Evolutionary conservation across 2,329 filamentous ascomycete genomes (phyloP).

Genomic region (Ceratocystis cubensis): DNA sequence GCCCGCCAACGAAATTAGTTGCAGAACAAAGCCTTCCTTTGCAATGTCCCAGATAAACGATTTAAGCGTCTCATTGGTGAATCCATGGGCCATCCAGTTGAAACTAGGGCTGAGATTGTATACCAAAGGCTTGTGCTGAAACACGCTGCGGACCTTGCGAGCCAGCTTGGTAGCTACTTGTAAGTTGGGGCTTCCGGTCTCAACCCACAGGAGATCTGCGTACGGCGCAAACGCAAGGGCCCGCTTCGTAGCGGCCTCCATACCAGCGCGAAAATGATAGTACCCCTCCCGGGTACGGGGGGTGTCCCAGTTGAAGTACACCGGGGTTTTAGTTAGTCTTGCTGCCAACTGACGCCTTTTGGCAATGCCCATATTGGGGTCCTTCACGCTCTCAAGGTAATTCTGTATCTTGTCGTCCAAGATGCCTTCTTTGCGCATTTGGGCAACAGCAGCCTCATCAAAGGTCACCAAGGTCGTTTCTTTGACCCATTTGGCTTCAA

Average conservation of each 20-base stretch:
- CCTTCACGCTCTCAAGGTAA: slow-evolving; percentile 52
- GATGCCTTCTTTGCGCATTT: slow-evolving; percentile 56
- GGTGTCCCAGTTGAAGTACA: slow-evolving; percentile 82
- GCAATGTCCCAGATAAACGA: slow-evolving; percentile 96
- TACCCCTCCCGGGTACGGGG: slow-evolving; percentile 87
- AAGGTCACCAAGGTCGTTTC: slow-evolving; percentile 75
- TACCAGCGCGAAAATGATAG: slow-evolving; percentile 79
- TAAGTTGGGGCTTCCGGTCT: slow-evolving; percentile 82
- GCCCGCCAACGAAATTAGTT: slow-evolving; percentile 54
- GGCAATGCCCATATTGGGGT: slow-evolving; percentile 65
- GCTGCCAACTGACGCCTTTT: slow-evolving; percentile 62
- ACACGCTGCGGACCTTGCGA: slow-evolving; percentile 54
- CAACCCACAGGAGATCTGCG: slow-evolving; percentile 92
- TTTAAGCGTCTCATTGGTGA: slow-evolving; percentile 67
- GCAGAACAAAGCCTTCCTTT: slow-evolving; percentile 64
- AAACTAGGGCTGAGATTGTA: slow-evolving; percentile 96
- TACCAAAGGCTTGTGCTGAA: slow-evolving; percentile 76
- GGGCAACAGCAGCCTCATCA: slow-evolving; percentile 73
- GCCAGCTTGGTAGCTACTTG: slow-evolving; percentile 63
- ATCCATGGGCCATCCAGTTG: slow-evolving; percentile 97
- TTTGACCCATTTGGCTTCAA: slow-evolving; percentile 81
- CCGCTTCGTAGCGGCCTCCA: slow-evolving; percentile 80
- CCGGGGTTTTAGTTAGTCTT: slow-evolving; percentile 50
- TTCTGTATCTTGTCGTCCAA: slow-evolving; percentile 49
- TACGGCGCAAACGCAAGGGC: slow-evolving; percentile 84